A percentile compares a stretch with the other conserved stretches of the same genome.
These are phyloP conservation scores for Pterocarpus macrocarpus DNA, from an alignment of 306 rosid species.

Conservation along the genomic window DNA sequence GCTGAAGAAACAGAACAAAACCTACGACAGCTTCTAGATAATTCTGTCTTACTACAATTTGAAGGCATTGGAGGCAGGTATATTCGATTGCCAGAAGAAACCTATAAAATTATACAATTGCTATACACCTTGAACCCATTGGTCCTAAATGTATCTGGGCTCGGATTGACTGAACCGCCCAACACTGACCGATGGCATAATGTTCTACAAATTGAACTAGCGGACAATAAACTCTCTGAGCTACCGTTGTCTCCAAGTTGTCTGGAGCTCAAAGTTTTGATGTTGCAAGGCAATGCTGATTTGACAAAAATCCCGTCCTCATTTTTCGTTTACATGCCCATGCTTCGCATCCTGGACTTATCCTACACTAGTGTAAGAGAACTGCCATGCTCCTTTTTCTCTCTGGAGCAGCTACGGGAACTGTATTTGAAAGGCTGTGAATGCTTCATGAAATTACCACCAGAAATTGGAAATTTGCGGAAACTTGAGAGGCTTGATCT, in stretches of 20 bases:
- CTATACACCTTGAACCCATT: neutral
- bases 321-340: constrained; percentile 39
- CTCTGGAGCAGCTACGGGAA: constrained; percentile 18
- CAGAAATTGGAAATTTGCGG: constrained; percentile 1
- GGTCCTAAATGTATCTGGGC: neutral
- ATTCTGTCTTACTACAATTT: neutral
- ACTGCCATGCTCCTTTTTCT: constrained; percentile 20
- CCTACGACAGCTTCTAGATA: neutral
- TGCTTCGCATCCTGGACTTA: constrained; percentile 33
- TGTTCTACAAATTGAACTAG: neutral
- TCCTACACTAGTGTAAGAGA: constrained; percentile 36
- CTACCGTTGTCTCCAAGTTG: constrained; percentile 34
- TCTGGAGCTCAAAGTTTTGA: neutral
- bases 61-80: neutral
- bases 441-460: constrained; percentile 20
- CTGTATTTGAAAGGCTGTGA: constrained; percentile 35
- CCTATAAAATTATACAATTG: neutral
- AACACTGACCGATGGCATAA: constrained; percentile 1
- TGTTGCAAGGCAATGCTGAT: constrained; percentile 25
- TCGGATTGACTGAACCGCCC: constrained; percentile 24
- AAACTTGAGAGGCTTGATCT: constrained; percentile 43
- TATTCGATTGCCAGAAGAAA: neutral
- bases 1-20: neutral
- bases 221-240: constrained; percentile 27
- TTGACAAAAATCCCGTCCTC: constrained; percentile 12